Percentiles rank a stretch among this genome's conserved stretches.
Evolutionary conservation across 768 basidiomycete species (phyloP).

Genomic region (Mrakia frigida): DNA sequence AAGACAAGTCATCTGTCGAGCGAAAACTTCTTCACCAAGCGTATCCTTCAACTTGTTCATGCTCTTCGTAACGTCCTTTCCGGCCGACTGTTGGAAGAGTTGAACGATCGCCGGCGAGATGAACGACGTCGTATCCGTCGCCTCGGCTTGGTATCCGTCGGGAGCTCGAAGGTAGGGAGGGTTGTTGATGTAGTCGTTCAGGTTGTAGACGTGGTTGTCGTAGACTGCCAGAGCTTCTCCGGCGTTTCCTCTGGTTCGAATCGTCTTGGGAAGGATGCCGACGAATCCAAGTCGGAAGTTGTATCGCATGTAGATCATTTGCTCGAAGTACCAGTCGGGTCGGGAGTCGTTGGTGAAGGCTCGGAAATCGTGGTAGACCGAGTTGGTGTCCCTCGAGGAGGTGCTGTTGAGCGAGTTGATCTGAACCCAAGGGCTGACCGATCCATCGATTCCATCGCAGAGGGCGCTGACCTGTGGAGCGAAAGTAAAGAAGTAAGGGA

Average conservation of each 20-base stretch:
- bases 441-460: conserved; percentile 77
- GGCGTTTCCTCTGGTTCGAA: conserved; percentile 54
- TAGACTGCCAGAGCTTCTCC: conserved; percentile 71
- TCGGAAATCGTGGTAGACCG: conserved; percentile 94
- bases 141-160: conserved; percentile 42
- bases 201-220: conserved; percentile 76
- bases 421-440: conserved; percentile 75
- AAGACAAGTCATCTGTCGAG: conserved; percentile 76
- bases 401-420: conserved; percentile 63
- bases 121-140: conserved; percentile 54
- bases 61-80: conserved; percentile 72
- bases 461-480: conserved; percentile 67
- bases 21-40: conserved; percentile 58
- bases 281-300: conserved; percentile 80
- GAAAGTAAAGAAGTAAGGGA: not conserved
- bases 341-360: conserved; percentile 73
- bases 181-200: conserved; percentile 66
- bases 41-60: conserved; percentile 57
- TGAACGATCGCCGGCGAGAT: conserved; percentile 66
- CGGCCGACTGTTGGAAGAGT: conserved; percentile 69
- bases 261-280: conserved; percentile 70
- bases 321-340: conserved; percentile 97
- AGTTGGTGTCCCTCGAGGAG: conserved; percentile 53
- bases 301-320: conserved; percentile 83
- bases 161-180: conserved; percentile 38